A percentile compares a stretch with the other conserved stretches of the same genome.
phyloP scores from a whole-genome alignment of 2,329 filamentous ascomycete genomes.

The Alternaria angustiovoidea region DNA sequence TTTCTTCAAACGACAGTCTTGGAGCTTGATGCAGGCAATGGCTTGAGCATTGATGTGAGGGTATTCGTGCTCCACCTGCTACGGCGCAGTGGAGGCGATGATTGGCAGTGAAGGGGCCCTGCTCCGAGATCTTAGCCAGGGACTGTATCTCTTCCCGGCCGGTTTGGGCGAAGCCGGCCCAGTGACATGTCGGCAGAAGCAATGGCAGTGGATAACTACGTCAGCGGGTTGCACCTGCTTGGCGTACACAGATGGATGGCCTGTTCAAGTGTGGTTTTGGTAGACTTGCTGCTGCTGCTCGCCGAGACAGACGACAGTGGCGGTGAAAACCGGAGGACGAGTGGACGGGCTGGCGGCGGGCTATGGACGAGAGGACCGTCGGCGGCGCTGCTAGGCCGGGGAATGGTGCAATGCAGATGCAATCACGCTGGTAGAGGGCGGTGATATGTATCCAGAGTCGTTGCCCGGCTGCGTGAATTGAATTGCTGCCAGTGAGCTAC shows the following conservation, averaged over 20 bases:
- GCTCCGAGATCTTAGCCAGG: constrained; percentile 27
- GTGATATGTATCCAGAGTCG: not conserved
- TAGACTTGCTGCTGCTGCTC: constrained; percentile 17
- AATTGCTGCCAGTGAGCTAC: constrained; percentile 17
- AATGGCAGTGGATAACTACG: constrained; percentile 28
- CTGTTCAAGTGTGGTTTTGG: constrained; percentile 8
- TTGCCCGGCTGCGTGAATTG: constrained; percentile 3
- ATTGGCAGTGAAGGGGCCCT: constrained; percentile 24
- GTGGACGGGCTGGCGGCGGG: not conserved
- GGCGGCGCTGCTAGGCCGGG: constrained; percentile 1
- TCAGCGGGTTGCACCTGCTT: constrained; percentile 33
- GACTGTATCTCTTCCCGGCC: constrained; percentile 29
- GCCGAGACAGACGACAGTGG: constrained; percentile 20
- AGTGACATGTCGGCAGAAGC: constrained; percentile 9
- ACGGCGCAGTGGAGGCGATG: constrained; percentile 19
- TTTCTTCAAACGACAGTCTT: constrained; percentile 33
- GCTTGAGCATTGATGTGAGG: constrained; percentile 29
- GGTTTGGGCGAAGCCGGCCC: constrained; percentile 21
- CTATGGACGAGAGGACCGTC: too few species aligned
- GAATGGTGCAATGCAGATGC: constrained; percentile 7
- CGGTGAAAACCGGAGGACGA: constrained; percentile 19
- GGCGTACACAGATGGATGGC: constrained; percentile 8
- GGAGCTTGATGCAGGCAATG: constrained; percentile 23
- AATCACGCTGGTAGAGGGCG: not conserved
- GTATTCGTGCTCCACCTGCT: constrained; percentile 23